These are phyloP conservation scores for Hericium coralloides DNA, from an alignment of 768 basidiomycete genomes.

Conservation along the genomic window DNA sequence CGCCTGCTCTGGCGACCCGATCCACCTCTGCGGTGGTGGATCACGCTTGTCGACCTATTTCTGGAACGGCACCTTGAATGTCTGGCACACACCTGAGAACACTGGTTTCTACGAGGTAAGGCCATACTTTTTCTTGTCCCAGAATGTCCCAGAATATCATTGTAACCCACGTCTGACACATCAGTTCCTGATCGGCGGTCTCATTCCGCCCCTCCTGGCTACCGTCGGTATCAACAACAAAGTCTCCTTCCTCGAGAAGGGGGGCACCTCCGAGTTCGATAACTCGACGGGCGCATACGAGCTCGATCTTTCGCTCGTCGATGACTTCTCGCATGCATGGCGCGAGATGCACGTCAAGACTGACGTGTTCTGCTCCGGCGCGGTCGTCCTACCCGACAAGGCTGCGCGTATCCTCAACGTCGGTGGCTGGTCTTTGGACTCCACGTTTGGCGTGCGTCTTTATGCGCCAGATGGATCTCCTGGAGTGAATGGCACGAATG, in stretches of 20 bases:
- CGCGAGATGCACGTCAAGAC: constrained; percentile 68
- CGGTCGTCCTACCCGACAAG: constrained; percentile 68
- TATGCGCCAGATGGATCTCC: constrained; percentile 61
- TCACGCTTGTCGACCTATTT: constrained; percentile 34
- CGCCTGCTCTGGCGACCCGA: constrained; percentile 62
- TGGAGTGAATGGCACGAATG: constrained; percentile 65
- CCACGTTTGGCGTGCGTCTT: constrained; percentile 65
- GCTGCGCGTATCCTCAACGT: constrained; percentile 57
- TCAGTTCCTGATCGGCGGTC: constrained; percentile 42
- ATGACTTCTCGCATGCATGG: constrained; percentile 44
- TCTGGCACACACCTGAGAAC: constrained; percentile 57
- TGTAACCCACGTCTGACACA: neutral
- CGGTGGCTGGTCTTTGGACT: constrained; percentile 63
- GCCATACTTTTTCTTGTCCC: neutral
- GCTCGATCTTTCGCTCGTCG: constrained; percentile 51
- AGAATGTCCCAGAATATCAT: neutral
- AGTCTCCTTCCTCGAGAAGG: constrained; percentile 72
- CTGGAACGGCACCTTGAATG: constrained; percentile 31
- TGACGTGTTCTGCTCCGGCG: constrained; percentile 75
- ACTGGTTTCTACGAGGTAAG: constrained; percentile 65
- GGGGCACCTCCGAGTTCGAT: constrained; percentile 47
- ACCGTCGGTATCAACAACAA: constrained; percentile 79
- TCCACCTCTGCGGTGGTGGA: constrained; percentile 58
- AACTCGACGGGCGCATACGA: constrained; percentile 78
- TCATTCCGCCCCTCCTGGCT: constrained; percentile 64